Evolutionary conservation across 1,284 basidiomycete genomes (phyloP).

Genomic region (Lentinus polychrous): DNA sequence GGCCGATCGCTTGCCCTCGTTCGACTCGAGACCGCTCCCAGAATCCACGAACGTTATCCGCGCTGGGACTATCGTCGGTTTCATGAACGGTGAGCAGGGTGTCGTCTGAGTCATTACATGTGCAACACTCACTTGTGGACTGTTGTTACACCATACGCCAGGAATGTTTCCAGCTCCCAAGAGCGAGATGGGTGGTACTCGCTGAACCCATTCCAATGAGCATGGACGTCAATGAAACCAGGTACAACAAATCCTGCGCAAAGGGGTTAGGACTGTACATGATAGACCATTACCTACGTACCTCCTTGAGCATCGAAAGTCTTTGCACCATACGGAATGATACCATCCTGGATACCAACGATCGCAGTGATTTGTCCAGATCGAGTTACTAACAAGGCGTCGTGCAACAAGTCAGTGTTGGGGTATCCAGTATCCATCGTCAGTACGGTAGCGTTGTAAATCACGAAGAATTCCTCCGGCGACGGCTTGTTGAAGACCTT

Average conservation of each 20-base stretch:
- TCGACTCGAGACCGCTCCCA: conserved; percentile 61
- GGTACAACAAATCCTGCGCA: conserved; percentile 52
- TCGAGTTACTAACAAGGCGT: conserved; percentile 44
- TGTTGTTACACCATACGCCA: conserved; percentile 72
- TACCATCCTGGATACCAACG: conserved; percentile 31
- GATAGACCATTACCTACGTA: conserved; percentile 21
- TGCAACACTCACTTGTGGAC: conserved; percentile 58
- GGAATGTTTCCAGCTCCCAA: conserved; percentile 69
- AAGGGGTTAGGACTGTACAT: background rate
- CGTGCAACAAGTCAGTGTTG: conserved; percentile 38
- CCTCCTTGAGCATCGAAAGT: conserved; percentile 56
- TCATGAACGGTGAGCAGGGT: no score
- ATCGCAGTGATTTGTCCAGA: conserved; percentile 51
- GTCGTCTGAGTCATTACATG: no score
- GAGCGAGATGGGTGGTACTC: conserved; percentile 52
- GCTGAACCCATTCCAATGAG: conserved; percentile 56
- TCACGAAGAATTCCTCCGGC: conserved; percentile 44
- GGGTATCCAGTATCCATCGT: conserved; percentile 51
- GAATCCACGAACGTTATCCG: conserved; percentile 52
- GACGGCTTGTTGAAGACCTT: conserved; percentile 15
- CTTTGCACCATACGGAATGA: conserved; percentile 38
- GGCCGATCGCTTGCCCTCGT: conserved; percentile 58
- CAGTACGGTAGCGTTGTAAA: conserved; percentile 60
- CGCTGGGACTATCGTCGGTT: conserved; percentile 64
- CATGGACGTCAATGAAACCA: conserved; percentile 70